Evolutionary conservation across 164 flowering plant species (phyloP), one percentile per base, ranked within the genome.

Genomic region (Saururus chinensis): DNA sequence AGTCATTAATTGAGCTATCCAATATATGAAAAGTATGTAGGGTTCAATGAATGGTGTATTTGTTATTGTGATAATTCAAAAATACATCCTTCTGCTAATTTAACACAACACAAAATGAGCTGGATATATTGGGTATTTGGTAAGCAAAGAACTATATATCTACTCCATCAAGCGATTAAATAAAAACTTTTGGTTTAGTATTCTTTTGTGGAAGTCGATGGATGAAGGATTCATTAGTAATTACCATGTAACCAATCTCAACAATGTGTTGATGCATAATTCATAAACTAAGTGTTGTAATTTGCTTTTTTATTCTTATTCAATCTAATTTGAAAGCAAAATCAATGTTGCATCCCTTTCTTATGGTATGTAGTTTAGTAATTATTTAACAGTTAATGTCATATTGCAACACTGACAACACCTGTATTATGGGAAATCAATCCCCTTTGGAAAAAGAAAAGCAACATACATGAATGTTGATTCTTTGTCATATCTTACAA

Each of bases 361-460:
- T 3, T 17, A 17, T 10, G 17, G 11, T n/a, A 45, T 12, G 7
- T 45, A 17, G 49, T 45, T n/a, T n/a, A 45, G 49, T 45, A 6
- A 2, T 45, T 45, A 45, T 45, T 45, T 12, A 45, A 45, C 49
- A 21, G 9, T 23, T 56, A 7, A 17, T 17, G 0, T 10, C 17
- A 8, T 11, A 1, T 52, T 54, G 41, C 48, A 13, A 51, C 19
- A 19, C 67, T 66, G n/a, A 68, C 80, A 92, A 95, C 98, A 92
- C 73, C 78, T 95, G 45, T 92, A 84, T 67, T 92, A 92, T 71
- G 98, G 96, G n/a, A 74, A 89, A 61, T 89, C 98, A 2, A 74
- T 92, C 88, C 96, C 98, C 1, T 87, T 66, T 61, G 98, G 96
- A 37, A 85, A 89, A 64, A 63, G 42, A 56, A 88, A 87, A 1